A percentile compares a stretch with the other conserved stretches of the same genome.
phyloP scores from a whole-genome alignment of 176 grass and related monocot species.

The Avena atlantica region DNA sequence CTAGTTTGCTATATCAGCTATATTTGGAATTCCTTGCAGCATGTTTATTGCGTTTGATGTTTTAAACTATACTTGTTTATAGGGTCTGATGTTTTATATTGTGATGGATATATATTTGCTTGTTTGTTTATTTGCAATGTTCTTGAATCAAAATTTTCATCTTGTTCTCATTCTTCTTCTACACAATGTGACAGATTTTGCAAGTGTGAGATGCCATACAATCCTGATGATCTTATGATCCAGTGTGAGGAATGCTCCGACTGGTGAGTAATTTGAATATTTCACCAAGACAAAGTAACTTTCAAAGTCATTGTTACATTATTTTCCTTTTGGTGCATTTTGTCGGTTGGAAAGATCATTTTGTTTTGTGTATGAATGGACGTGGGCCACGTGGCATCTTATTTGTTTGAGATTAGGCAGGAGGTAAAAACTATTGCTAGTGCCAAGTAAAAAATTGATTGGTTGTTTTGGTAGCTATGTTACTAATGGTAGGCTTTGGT shows the following conservation, averaged over 20 bases:
- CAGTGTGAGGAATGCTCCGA: slow-evolving; percentile 95
- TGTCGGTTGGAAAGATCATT: slow-evolving; percentile 2
- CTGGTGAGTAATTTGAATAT: slow-evolving; percentile 62
- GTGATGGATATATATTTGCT: background rate
- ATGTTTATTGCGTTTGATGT: background rate
- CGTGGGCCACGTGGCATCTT: background rate
- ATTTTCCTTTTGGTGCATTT: slow-evolving; percentile 27
- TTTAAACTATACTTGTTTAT: background rate
- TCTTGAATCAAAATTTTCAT: slow-evolving; percentile 21
- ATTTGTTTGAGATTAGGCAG: background rate
- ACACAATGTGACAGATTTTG: slow-evolving; percentile 75
- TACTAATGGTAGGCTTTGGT: background rate
- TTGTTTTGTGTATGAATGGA: slow-evolving; percentile 27
- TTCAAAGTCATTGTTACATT: background rate
- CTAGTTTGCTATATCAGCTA: slow-evolving; percentile 17
- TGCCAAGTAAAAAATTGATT: slow-evolving; percentile 15
- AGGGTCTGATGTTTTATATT: background rate
- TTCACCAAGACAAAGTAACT: slow-evolving; percentile 14
- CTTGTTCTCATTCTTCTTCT: slow-evolving; percentile 46
- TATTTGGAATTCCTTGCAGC: slow-evolving; percentile 1
- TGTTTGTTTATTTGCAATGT: slow-evolving; percentile 5
- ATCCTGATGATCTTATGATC: slow-evolving; percentile 99
- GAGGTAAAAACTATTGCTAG: background rate
- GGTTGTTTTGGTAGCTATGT: slow-evolving; percentile 24
- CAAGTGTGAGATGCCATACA: slow-evolving; percentile 99